phyloP scores from a whole-genome alignment of 495 filamentous ascomycete species.

The Aspergillus nidulans region DNA sequence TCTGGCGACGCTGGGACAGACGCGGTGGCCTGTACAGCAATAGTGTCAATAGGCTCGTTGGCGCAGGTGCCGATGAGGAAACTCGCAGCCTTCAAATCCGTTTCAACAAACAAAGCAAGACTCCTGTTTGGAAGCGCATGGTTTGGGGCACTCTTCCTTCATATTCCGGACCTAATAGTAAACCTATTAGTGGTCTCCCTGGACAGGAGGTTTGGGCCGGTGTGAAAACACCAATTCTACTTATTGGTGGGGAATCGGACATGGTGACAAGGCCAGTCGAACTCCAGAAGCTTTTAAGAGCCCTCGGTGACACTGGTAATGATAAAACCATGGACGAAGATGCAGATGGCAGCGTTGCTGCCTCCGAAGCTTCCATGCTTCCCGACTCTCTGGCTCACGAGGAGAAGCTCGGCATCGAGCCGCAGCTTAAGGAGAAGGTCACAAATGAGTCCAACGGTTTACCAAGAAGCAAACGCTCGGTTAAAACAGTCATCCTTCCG shows the following conservation, averaged over 20 bases:
- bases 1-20: conserved; percentile 77
- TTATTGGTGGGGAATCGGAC: conserved; percentile 77
- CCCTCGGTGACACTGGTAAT: conserved; percentile 40
- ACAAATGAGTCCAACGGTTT: conserved; percentile 9
- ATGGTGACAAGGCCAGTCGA: conserved; percentile 65
- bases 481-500: conserved; percentile 70
- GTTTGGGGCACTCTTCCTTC: conserved; percentile 63
- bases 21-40: conserved; percentile 71
- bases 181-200: conserved; percentile 60
- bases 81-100: conserved; percentile 72
- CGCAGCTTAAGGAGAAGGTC: conserved; percentile 19
- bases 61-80: conserved; percentile 65
- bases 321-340: conserved; percentile 15
- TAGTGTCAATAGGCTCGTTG: conserved; percentile 78
- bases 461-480: conserved; percentile 36
- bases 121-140: conserved; percentile 81
- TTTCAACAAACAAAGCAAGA: conserved; percentile 79
- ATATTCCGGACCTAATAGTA: conserved; percentile 37
- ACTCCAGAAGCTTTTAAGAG: conserved; percentile 62
- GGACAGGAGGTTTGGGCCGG: conserved; percentile 68
- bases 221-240: conserved; percentile 66
- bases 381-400: conserved; percentile 19
- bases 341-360: conserved; percentile 40
- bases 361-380: conserved; percentile 43
- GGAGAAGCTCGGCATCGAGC: conserved; percentile 24